Conservation (phyloP, 2,329 filamentous ascomycete species). For the Rutstroemia sp. region DNA sequence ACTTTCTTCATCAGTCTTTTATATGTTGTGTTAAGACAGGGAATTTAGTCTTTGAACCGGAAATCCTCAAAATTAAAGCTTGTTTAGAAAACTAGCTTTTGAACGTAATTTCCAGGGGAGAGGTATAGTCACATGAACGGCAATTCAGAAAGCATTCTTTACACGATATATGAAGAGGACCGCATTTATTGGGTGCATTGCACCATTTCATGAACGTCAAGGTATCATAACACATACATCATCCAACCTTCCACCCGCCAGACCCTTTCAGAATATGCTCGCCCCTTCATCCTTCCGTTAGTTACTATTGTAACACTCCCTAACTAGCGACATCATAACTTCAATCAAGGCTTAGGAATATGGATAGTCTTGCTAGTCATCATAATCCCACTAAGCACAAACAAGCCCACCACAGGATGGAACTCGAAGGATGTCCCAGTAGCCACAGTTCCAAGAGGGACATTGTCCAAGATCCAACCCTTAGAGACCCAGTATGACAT, state of each 20-base stretch:
- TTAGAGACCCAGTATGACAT: conserved; percentile 87
- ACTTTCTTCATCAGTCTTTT: background rate
- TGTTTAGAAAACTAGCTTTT: too few relatives aligned
- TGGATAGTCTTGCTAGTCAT: conserved; percentile 96
- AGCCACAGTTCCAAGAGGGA: conserved; percentile 69
- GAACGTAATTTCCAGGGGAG: too few relatives aligned
- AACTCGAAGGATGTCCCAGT: conserved; percentile 67
- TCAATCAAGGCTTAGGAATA: conserved; percentile 73
- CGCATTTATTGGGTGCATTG: background rate
- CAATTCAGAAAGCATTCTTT: background rate
- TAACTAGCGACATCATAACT: background rate
- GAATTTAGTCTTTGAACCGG: too few relatives aligned
- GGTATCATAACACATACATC: conserved; percentile 7
- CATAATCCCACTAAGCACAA: conserved; percentile 80
- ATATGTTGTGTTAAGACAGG: background rate
- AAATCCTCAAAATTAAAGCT: too few relatives aligned
- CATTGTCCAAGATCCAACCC: conserved; percentile 67
- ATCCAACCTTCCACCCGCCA: background rate
- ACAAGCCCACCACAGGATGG: conserved; percentile 74
- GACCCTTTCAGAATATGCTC: background rate
- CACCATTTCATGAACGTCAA: conserved; percentile 1
- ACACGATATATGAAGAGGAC: background rate
- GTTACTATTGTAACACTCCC: background rate
- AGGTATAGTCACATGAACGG: background rate
- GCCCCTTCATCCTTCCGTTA: background rate